phyloP scores from a whole-genome alignment of 83 land plant species.

The Diphasiastrum complanatum region DNA sequence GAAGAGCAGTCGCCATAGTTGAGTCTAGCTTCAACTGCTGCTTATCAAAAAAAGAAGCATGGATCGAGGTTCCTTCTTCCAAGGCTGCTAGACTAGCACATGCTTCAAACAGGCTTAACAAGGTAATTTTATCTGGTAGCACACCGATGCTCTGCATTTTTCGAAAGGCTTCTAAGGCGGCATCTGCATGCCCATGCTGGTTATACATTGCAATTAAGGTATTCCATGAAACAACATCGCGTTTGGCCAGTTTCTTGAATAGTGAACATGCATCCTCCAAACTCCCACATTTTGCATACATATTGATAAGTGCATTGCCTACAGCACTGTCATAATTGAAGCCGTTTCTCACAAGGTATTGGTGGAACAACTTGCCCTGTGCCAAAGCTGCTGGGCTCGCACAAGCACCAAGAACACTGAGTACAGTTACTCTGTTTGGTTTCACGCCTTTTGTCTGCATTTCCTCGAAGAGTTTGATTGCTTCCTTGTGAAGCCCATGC shows the following conservation, averaged over 20 bases:
- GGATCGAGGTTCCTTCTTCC: too few relatives aligned
- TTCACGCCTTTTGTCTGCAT: background rate
- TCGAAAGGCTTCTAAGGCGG: too few relatives aligned
- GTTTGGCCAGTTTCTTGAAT: background rate
- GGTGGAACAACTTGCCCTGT: background rate
- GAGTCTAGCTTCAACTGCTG: too few relatives aligned
- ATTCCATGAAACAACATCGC: conserved; percentile 2
- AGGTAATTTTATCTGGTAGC: too few relatives aligned
- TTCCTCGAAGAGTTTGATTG: too few relatives aligned
- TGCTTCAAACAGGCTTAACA: too few relatives aligned
- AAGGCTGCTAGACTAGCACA: too few relatives aligned
- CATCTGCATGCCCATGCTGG: too few relatives aligned
- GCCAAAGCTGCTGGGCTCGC: background rate
- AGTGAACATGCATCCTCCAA: background rate
- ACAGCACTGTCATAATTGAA: background rate
- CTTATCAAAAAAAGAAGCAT: too few relatives aligned
- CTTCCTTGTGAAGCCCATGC: too few relatives aligned
- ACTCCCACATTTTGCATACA: background rate
- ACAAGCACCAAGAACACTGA: background rate
- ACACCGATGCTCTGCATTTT: too few relatives aligned
- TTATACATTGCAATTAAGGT: background rate
- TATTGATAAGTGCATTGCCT: background rate
- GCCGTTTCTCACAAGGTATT: background rate
- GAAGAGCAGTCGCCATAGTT: too few relatives aligned
- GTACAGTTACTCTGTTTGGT: background rate